These are phyloP conservation scores for Rosa persica DNA, from an alignment of 306 rosid genomes.

Conservation along the genomic window DNA sequence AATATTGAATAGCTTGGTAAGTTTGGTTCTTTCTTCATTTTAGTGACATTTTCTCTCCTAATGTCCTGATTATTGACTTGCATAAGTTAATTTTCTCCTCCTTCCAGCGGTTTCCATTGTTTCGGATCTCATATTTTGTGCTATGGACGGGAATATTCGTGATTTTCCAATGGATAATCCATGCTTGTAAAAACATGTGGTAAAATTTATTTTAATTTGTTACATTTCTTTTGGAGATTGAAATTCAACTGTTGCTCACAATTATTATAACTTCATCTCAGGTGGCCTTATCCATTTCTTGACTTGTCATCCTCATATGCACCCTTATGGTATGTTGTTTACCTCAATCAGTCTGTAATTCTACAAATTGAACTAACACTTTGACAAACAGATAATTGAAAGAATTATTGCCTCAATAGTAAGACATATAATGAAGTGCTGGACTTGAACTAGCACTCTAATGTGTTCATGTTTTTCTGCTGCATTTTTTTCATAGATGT, in stretches of 20 bases:
- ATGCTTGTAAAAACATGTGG: slow-evolving; percentile 56
- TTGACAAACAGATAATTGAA: not conserved
- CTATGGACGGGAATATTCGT: slow-evolving; percentile 73
- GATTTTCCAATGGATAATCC: slow-evolving; percentile 82
- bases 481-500: not conserved
- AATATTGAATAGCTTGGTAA: slow-evolving; percentile 73
- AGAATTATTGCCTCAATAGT: not conserved
- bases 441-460: not conserved
- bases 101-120: slow-evolving; percentile 78
- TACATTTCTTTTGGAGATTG: not conserved
- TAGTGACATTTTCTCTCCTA: not conserved
- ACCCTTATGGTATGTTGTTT: slow-evolving; percentile 68
- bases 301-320: slow-evolving; percentile 88
- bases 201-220: slow-evolving; percentile 34
- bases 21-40: slow-evolving; percentile 20
- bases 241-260: not conserved
- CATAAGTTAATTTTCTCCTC: slow-evolving; percentile 19
- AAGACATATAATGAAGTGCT: not conserved
- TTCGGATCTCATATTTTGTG: slow-evolving; percentile 76
- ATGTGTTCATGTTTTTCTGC: not conserved
- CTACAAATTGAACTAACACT: not conserved
- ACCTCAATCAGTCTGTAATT: not conserved
- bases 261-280: slow-evolving; percentile 16
- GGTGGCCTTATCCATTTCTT: slow-evolving; percentile 99
- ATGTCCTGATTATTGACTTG: not conserved